Conservation (phyloP, 2,329 filamentous ascomycete genomes). For the Botrytis squamosa region DNA sequence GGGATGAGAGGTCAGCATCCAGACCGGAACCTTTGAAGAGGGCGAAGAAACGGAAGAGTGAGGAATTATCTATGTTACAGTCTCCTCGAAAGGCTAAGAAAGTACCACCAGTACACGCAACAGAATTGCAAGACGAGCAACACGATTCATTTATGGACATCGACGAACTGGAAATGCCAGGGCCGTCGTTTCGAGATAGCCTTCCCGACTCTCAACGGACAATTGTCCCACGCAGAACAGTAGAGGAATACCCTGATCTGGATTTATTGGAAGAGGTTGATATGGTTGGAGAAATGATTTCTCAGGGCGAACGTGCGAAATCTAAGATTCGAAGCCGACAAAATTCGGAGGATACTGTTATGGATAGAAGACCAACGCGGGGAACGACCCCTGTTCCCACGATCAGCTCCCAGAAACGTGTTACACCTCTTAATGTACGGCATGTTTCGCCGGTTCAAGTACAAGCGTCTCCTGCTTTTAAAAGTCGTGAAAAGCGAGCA, state of each 20-base stretch:
- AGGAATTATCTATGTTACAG: constrained; percentile 32
- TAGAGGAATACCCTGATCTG: neutral
- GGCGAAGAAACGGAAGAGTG: constrained; percentile 39
- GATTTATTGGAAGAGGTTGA: constrained; percentile 4
- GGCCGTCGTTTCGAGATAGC: constrained; percentile 4
- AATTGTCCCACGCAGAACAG: constrained; percentile 1
- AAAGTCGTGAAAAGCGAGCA: constrained; percentile 18
- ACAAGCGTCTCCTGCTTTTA: constrained; percentile 30
- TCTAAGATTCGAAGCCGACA: neutral
- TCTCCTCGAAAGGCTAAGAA: constrained; percentile 24
- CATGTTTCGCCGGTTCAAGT: constrained; percentile 29
- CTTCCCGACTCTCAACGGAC: constrained; percentile 16
- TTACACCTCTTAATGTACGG: constrained; percentile 1
- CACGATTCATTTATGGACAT: constrained; percentile 38
- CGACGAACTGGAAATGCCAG: constrained; percentile 30
- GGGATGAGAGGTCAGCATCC: constrained; percentile 34
- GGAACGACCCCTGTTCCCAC: constrained; percentile 8
- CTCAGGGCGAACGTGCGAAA: neutral
- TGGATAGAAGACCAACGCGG: constrained; percentile 10
- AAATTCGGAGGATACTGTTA: constrained; percentile 1
- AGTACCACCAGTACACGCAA: constrained; percentile 9
- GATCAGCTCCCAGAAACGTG: neutral
- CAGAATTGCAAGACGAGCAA: constrained; percentile 15
- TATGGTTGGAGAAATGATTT: constrained; percentile 4
- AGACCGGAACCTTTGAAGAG: constrained; percentile 33